Evolutionary conservation across 2,329 filamentous ascomycete species (phyloP), one percentile per base, ranked within the genome.

Genomic region (Gremmenia infestans): DNA sequence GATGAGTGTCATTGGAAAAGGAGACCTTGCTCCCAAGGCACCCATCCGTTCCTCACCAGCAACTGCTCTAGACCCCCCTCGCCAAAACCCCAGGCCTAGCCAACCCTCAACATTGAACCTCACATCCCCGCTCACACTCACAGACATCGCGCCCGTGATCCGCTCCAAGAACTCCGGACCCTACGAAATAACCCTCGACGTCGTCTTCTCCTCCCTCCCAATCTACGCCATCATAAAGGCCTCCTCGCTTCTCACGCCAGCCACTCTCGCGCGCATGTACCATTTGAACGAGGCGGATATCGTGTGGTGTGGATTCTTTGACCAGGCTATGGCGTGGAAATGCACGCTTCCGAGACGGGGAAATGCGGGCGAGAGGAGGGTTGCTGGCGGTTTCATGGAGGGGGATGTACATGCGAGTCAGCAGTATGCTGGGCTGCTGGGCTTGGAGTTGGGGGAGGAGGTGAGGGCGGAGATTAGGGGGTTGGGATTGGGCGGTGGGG

Each of bases 111-210:
- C 43, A 42, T 22, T 53, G 12, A 22, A 47, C 32, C 17, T 23
- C 35, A 36, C 50, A n/a, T 48, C 48, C 8, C 39, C 48, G 12
- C 32, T 5, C n/a, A 56, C 52, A 3, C 45, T 72, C 14, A 50
- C 58, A 5, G 72, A 76, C 28, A 48, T 78, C 3, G 72, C 75
- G 0, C 68, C 67, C 2, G 69, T 78, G 2, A 60, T 80, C 0
- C 72, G 78, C 0, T 77, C 75, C 14, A 82, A 81, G 62, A 81
- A 80, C 46, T 69, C 77, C 0, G 78, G 78, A 0, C 78, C 78
- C 0, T 81, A 72, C 56, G 77, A 81, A 58, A 70, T 81, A 28
- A 81, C 78, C 0, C 71, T 81, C 25, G 79, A 81, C 54, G 70
- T 78, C 37, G 76, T 81, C 52, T 81, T 81, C 61, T 65, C 65